These are phyloP conservation scores for Peronospora farinosa DNA, from an alignment of 352 stramenopile genomes.

Conservation along the genomic window DNA sequence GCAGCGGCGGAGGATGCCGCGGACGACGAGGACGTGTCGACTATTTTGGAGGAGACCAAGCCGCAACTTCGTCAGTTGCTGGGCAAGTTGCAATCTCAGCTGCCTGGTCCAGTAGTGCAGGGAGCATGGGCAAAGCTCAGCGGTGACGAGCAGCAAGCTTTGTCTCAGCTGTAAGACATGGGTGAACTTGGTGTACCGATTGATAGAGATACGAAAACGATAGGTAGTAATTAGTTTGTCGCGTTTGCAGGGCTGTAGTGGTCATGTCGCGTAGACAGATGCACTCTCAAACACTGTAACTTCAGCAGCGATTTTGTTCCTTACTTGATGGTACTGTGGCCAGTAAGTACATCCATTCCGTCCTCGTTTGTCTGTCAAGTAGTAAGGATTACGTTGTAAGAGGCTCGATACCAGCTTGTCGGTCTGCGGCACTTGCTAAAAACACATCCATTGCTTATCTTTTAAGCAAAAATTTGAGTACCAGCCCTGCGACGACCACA, in stretches of 20 bases:
- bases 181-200: conserved; percentile 23
- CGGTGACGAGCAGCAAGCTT: conserved; percentile 59
- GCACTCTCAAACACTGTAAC: conserved; percentile 2
- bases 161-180: conserved; percentile 47
- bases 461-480: conserved; percentile 67
- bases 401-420: background rate
- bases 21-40: conserved; percentile 63
- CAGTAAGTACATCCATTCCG: conserved; percentile 1
- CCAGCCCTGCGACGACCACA: conserved; percentile 65
- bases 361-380: conserved; percentile 5
- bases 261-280: conserved; percentile 19
- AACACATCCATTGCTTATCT: conserved; percentile 34
- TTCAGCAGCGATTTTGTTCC: conserved; percentile 4
- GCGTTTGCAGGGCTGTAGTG: conserved; percentile 8
- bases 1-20: conserved; percentile 46
- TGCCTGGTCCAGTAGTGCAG: conserved; percentile 56
- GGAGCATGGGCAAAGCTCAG: conserved; percentile 64
- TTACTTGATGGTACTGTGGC: conserved; percentile 6
- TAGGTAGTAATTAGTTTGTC: conserved; percentile 29
- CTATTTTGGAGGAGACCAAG: conserved; percentile 61
- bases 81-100: conserved; percentile 58
- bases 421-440: conserved; percentile 8
- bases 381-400: background rate
- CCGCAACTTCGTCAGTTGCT: conserved; percentile 53
- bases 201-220: conserved; percentile 26